Evolutionary conservation across 2,329 filamentous ascomycete species (phyloP), one percentile per base, ranked within the genome.

Genomic region (Beauveria asiatica): DNA sequence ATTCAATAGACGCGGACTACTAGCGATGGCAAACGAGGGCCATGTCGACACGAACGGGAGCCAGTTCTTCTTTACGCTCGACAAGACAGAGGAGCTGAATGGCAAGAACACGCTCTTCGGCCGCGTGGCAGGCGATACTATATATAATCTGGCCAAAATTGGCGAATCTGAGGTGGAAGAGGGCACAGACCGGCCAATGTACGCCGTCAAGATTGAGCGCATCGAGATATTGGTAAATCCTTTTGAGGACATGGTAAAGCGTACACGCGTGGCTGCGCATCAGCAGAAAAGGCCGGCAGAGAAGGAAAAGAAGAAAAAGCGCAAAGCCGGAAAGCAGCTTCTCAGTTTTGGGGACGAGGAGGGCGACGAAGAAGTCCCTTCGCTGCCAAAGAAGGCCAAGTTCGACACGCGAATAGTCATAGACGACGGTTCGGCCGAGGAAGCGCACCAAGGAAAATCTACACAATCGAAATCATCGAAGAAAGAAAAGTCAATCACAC

Each of bases 21-120:
- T 99, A 67, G 94, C 90, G n/a, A 97, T 97, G 92, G 94, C 94
- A 30, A 97, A 97, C 73, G 88, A 89, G 63, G 87, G 92, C 50
- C 77, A 76, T 56, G 82, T 83, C 33, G 81, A 92, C 68, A 89
- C 89, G 59, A 97, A 97, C 75, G 90, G 91, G 39, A 96, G 91
- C 72, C 94, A 99, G 74, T 97, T 97, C 79, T 99, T 99, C 77
- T 87, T 99, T 63, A 97, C 94, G 0, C 76, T 99, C 57, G 92
- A 85, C 64, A 92, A 88, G 70, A 80, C 92, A 25, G 86, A 91
- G 27, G 92, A 97, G 77, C 73, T 99, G 68, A 90, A 88, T 66
- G 89, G 88, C 56, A 90, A 90, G 75, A 97, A 97, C 73, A 97
- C 94, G 0, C 77, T 97, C 72, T 97, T 99, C 77, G 94, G 94